phyloP scores from a whole-genome alignment of 2,329 filamentous ascomycete species.

The Hansfordia pulvinata region DNA sequence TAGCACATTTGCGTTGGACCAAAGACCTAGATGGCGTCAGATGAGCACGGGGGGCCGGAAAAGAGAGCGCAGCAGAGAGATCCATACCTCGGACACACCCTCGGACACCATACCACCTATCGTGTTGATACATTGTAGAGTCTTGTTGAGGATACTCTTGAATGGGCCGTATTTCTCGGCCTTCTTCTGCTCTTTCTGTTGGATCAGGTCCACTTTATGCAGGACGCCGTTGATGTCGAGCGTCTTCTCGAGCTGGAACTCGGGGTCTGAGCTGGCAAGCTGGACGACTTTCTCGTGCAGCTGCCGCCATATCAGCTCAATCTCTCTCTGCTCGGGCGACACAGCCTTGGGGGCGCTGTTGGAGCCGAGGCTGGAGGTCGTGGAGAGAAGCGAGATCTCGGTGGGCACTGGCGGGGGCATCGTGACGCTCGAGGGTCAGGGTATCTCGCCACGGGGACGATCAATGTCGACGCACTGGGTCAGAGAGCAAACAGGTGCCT shows the following conservation, averaged over 20 bases:
- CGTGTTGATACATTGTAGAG: constrained; percentile 18
- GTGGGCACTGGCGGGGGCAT: background rate
- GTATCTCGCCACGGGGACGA: too few species aligned
- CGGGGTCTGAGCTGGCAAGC: constrained; percentile 15
- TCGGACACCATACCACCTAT: constrained; percentile 18
- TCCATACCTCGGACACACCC: constrained; percentile 12
- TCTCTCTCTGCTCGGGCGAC: constrained; percentile 14
- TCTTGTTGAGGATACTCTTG: constrained; percentile 13
- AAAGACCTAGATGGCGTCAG: constrained; percentile 13
- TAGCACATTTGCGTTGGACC: constrained; percentile 19
- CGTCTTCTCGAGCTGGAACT: constrained; percentile 9
- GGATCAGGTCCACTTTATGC: constrained; percentile 12
- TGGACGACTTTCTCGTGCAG: constrained; percentile 18
- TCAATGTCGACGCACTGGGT: too few species aligned
- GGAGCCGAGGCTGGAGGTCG: constrained; percentile 8
- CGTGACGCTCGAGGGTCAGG: too few species aligned
- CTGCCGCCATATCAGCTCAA: constrained; percentile 18
- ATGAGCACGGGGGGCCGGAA: constrained; percentile 1
- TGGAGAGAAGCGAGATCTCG: constrained; percentile 3
- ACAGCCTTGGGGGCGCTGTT: constrained; percentile 10
- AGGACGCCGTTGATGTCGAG: constrained; percentile 17
- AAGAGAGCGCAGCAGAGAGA: constrained; percentile 1
- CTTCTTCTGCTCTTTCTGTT: constrained; percentile 12
- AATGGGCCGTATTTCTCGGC: constrained; percentile 14
- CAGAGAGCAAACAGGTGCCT: too few species aligned